Evolutionary conservation across 1,284 basidiomycete species (phyloP), one percentile per base, ranked within the genome.

Genomic region (Neolentinus lepideus): DNA sequence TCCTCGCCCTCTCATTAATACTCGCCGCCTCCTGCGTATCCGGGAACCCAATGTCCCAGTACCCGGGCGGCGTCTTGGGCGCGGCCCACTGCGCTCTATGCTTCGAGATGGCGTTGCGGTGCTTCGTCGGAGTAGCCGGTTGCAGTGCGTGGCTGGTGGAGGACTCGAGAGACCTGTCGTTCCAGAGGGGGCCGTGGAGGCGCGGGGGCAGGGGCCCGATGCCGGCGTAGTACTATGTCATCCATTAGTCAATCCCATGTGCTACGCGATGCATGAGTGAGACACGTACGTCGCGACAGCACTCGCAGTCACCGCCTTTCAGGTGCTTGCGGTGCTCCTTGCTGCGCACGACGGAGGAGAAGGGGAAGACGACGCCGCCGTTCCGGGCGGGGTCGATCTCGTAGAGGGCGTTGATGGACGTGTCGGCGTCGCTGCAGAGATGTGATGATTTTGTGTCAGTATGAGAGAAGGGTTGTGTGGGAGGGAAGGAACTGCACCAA

Each of bases 41-140:
- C 0, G 94, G 94, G 65, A 97, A 95, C 0, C 86, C 90, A 55
- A 95, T 93, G 59, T 88, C 77, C 91, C 90, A 92, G 68, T 90
- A 95, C 22, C 83, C 84, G 1, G 92, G 92, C 16, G 94, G 94
- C 0, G 92, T 94, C 47, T 75, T 78, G 1, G 85, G 76, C 47
- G 83, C 77, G 29, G 77, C 76, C 87, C 88, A 92, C 46, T 82
- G 75, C 60, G 83, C 75, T 26, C 92, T 80, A 70, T 94, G 92
- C 26, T 90, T 80, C 22, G 92, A 94, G 53, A 93, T 85, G 12
- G 77, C 72, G 61, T 91, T 80, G 69, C 83, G 84, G 66, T 92
- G 92, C 43, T 77, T 74, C 2, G 69, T 50, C 61, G 62, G 59
- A 58, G 60, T 50, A 61, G 66, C 54, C 63, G 67, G 51, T 68